phyloP scores from a whole-genome alignment of 164 flowering plant genomes.

The Aristolochia californica region DNA sequence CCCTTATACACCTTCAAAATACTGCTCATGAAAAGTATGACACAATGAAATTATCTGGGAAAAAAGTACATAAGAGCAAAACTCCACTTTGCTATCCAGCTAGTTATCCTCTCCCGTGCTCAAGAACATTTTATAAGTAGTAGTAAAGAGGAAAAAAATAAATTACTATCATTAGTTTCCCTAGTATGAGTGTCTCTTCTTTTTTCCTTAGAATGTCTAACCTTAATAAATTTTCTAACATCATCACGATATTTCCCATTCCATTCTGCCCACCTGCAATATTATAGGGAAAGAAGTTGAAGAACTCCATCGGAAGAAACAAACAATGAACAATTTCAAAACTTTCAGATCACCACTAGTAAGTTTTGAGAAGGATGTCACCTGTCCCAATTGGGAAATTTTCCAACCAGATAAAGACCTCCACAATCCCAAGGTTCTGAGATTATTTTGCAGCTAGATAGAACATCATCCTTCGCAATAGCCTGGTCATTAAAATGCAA shows the following conservation, averaged over 20 bases:
- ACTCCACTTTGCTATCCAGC: too few species aligned
- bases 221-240: constrained; percentile 82
- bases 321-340: too few species aligned
- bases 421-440: constrained; percentile 99
- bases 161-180: too few species aligned
- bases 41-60: too few species aligned
- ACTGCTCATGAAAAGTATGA: too few species aligned
- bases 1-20: too few species aligned
- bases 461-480: constrained; percentile 75
- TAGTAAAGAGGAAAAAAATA: too few species aligned
- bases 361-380: constrained; percentile 5
- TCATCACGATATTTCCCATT: constrained; percentile 97
- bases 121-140: too few species aligned
- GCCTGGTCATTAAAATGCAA: constrained; percentile 38
- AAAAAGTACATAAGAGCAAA: too few species aligned
- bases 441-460: constrained; percentile 84
- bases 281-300: constrained; percentile 1
- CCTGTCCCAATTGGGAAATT: constrained; percentile 99
- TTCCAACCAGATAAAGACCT: constrained; percentile 93
- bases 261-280: constrained; percentile 98
- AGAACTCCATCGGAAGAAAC: not conserved
- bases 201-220: constrained; percentile 10
- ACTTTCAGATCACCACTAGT: too few species aligned
- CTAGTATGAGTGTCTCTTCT: too few species aligned
- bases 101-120: too few species aligned